These are phyloP conservation scores for Dictyostelium citrinum DNA, from an alignment of 78 protist species.

Conservation along the genomic window DNA sequence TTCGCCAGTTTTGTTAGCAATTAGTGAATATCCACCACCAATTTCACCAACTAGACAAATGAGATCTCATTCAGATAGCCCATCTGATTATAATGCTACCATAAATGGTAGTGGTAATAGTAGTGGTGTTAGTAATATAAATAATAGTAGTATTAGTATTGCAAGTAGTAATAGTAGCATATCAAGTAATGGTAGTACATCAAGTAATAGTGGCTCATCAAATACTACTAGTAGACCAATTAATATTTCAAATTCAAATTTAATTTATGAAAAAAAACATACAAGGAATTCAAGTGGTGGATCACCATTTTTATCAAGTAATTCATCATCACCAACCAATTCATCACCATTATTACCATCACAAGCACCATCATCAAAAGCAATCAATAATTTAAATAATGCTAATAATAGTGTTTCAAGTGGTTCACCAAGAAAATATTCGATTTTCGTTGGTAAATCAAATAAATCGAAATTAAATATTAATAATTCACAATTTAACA, in stretches of 20 bases:
- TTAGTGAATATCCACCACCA: neutral
- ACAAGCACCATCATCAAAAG: neutral
- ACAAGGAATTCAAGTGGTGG: conserved; percentile 9
- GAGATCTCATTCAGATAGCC: conserved; percentile 35
- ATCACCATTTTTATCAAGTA: neutral
- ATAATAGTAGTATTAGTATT: neutral
- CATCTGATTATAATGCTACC: neutral
- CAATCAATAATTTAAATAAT: neutral
- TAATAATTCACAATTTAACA: neutral
- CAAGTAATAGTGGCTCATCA: neutral
- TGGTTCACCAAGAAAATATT: conserved; percentile 24
- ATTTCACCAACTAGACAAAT: neutral
- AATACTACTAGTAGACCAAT: neutral
- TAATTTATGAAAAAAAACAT: conserved; percentile 1
- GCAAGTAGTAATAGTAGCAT: neutral
- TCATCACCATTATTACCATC: conserved; percentile 14
- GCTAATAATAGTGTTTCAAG: neutral
- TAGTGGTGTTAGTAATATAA: neutral
- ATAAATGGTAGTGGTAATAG: neutral
- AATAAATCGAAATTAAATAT: neutral
- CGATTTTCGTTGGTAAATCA: conserved; percentile 11
- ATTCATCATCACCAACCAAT: neutral
- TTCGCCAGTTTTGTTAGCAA: neutral
- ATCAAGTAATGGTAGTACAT: neutral
- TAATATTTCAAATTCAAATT: neutral